Conservation (phyloP, 225 moss, liverwort and hornwort species). For the Antitrichia curtipendula region DNA sequence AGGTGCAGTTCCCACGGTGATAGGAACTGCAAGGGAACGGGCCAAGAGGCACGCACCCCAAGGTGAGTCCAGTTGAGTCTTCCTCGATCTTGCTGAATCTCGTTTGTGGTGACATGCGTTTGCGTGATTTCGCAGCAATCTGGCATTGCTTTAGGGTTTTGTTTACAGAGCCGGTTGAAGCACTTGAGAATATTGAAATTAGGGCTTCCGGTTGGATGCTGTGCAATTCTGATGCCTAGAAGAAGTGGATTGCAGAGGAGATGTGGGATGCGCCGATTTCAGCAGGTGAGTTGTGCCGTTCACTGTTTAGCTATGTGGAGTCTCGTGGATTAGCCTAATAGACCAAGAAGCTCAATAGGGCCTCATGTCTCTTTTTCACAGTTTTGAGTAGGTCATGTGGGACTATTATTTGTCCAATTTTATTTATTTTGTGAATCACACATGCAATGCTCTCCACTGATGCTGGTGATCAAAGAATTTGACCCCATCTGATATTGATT, state of each 20-base stretch:
- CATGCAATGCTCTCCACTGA: neutral
- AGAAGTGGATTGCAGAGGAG: neutral
- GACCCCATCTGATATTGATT: neutral
- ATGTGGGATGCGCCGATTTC: neutral
- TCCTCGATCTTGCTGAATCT: neutral
- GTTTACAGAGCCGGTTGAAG: neutral
- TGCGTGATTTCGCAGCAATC: neutral
- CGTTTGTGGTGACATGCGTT: neutral
- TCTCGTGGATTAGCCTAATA: neutral
- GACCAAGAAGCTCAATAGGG: neutral
- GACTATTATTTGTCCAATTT: neutral
- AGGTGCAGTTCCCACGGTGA: constrained; percentile 3
- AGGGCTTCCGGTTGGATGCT: neutral
- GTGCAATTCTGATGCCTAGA: neutral
- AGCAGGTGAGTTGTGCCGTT: neutral
- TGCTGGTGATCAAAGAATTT: neutral
- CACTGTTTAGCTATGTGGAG: neutral
- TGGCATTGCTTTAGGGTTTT: neutral
- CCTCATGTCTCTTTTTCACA: neutral
- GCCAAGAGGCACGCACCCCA: constrained; percentile 2
- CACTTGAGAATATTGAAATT: neutral
- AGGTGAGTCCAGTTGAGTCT: neutral
- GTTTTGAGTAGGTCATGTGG: neutral
- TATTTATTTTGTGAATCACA: neutral
- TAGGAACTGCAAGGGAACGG: constrained; percentile 11